Evolutionary conservation across 2,329 filamentous ascomycete genomes (phyloP).

Genomic region (Simplicillium sp.): DNA sequence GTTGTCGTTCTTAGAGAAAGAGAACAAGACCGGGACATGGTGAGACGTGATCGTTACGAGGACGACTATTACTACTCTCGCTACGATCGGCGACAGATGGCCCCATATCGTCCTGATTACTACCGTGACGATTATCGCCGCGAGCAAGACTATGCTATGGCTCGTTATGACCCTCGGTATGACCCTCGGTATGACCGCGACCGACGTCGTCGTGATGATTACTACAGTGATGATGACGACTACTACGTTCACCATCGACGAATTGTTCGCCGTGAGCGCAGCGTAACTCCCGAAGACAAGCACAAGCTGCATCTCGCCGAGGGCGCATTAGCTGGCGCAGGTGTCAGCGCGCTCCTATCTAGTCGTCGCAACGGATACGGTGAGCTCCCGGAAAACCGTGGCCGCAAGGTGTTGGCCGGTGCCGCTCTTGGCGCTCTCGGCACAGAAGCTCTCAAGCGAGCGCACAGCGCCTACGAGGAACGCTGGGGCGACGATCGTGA

Average conservation of each 20-base stretch:
- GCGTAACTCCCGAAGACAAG: constrained; percentile 37
- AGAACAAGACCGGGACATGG: constrained; percentile 25
- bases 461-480: constrained; percentile 52
- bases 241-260: constrained; percentile 32
- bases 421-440: constrained; percentile 54
- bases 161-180: constrained; percentile 15
- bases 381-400: constrained; percentile 39
- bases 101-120: constrained; percentile 24
- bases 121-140: constrained; percentile 17
- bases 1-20: constrained; percentile 34
- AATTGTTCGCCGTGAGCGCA: constrained; percentile 40
- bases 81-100: constrained; percentile 33
- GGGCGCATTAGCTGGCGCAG: constrained; percentile 55
- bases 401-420: constrained; percentile 50
- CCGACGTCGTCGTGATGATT: constrained; percentile 30
- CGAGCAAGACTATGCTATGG: constrained; percentile 23
- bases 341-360: constrained; percentile 47
- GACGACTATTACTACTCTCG: constrained; percentile 42
- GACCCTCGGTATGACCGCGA: constrained; percentile 11
- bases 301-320: constrained; percentile 53
- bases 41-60: constrained; percentile 21
- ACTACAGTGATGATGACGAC: constrained; percentile 37
- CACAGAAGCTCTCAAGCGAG: constrained; percentile 50
- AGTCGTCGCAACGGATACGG: constrained; percentile 43
- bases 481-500: constrained; percentile 29